Percentiles rank a stretch among this genome's conserved stretches.
Evolutionary conservation across 23 red algal species (phyloP).

Genomic region (Chondrus crispus): DNA sequence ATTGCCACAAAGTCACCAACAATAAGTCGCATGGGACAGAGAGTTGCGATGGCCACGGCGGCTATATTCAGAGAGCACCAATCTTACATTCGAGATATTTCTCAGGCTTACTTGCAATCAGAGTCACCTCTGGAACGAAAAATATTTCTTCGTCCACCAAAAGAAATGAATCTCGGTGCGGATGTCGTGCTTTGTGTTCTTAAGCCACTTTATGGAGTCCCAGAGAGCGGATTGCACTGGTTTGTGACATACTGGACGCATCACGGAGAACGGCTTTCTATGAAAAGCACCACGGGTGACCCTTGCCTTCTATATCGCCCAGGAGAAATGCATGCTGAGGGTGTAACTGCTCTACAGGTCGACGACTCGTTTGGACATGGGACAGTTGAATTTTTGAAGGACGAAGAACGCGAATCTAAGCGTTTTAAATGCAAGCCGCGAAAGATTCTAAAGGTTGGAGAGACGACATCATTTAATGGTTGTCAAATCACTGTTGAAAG

Average conservation of each 20-base stretch:
- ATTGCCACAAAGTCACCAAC: not conserved
- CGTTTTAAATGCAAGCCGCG: not conserved
- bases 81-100: not conserved
- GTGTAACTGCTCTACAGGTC: no score
- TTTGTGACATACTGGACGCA: conserved; percentile 28
- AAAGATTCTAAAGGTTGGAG: no score
- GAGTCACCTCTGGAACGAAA: conserved; percentile 5
- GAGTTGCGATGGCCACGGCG: not conserved
- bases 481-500: no score
- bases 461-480: no score
- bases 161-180: not conserved
- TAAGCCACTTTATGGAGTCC: conserved; percentile 39
- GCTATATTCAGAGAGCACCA: not conserved
- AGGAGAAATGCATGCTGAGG: no score
- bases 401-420: not conserved
- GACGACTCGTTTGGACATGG: not conserved
- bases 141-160: not conserved
- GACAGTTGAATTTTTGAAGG: not conserved
- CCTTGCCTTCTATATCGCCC: conserved; percentile 19
- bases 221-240: conserved; percentile 37
- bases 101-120: conserved; percentile 41
- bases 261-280: conserved; percentile 18
- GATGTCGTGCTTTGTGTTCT: not conserved
- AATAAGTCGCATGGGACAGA: not conserved
- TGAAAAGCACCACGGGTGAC: conserved; percentile 13